Evolutionary conservation across 345 rosid genomes (phyloP).

Genomic region (Salix suchowensis): DNA sequence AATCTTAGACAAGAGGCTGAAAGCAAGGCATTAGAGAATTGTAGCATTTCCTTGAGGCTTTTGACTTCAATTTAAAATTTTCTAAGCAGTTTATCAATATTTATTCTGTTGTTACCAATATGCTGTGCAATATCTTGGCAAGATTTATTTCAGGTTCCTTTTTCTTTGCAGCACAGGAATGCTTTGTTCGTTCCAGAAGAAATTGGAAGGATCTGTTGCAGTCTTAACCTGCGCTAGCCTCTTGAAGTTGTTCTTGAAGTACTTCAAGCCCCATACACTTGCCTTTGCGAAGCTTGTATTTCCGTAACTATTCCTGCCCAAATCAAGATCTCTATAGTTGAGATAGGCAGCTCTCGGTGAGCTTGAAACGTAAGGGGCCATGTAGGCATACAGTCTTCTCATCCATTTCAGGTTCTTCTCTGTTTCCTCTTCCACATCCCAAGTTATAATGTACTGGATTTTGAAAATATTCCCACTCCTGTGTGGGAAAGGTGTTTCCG

Average conservation of each 20-base stretch:
- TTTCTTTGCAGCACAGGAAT: slow-evolving; percentile 6
- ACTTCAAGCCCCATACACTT: slow-evolving; percentile 11
- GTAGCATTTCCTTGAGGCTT: neutral
- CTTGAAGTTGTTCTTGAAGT: slow-evolving; percentile 13
- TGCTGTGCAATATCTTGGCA: neutral
- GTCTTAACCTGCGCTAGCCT: slow-evolving; percentile 8
- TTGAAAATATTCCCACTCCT: slow-evolving; percentile 9
- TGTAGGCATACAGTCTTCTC: slow-evolving; percentile 2
- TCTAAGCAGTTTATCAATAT: neutral
- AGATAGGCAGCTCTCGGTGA: slow-evolving; percentile 8
- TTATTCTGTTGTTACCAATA: neutral
- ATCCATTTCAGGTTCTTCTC: neutral
- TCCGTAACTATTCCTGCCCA: slow-evolving; percentile 10
- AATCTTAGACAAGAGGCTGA: neutral
- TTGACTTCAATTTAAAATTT: neutral
- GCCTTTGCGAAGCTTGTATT: slow-evolving; percentile 1
- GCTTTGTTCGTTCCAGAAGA: slow-evolving; percentile 19
- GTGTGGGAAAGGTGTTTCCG: slow-evolving; percentile 17
- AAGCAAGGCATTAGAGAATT: neutral
- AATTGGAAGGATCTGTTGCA: slow-evolving; percentile 14
- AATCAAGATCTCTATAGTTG: slow-evolving; percentile 23
- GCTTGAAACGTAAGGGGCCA: slow-evolving; percentile 14
- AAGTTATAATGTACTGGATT: slow-evolving; percentile 7
- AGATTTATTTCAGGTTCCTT: neutral
- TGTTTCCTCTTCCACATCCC: slow-evolving; percentile 13